Percentiles rank a stretch among this genome's conserved stretches.
These are phyloP conservation scores for Penicillium simplicissimum DNA, from an alignment of 495 filamentous ascomycete species.

Conservation along the genomic window DNA sequence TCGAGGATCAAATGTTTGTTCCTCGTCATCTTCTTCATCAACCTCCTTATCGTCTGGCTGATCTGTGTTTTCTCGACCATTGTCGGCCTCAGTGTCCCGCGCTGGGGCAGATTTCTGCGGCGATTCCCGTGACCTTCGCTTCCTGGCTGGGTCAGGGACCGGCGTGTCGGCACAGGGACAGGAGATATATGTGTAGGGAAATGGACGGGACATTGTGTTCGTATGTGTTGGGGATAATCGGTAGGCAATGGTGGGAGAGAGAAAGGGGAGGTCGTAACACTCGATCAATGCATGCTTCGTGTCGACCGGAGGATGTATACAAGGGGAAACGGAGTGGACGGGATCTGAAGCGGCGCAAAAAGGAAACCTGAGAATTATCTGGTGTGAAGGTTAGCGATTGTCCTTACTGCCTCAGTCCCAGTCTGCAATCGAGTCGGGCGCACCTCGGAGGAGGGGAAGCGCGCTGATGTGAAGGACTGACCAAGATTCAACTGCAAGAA, in stretches of 20 bases:
- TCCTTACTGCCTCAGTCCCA: background rate
- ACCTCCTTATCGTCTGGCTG: conserved; percentile 4
- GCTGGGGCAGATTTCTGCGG: conserved; percentile 42
- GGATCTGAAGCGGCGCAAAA: background rate
- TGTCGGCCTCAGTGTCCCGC: conserved; percentile 29
- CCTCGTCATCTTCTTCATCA: conserved; percentile 66
- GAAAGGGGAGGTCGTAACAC: background rate
- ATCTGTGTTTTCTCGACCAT: conserved; percentile 25
- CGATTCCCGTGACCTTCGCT: conserved; percentile 42
- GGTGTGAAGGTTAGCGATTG: background rate
- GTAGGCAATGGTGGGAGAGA: background rate
- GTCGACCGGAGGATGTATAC: conserved; percentile 1
- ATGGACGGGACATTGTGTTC: conserved; percentile 65
- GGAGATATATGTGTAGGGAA: conserved; percentile 88
- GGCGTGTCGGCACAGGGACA: conserved; percentile 80
- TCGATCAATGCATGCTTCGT: conserved; percentile 27
- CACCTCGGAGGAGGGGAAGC: conserved; percentile 10
- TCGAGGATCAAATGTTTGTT: conserved; percentile 81
- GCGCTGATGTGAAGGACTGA: conserved; percentile 8
- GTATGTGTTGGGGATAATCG: background rate
- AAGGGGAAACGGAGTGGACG: background rate
- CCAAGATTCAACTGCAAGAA: background rate
- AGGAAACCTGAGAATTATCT: background rate
- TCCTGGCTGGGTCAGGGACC: conserved; percentile 40
- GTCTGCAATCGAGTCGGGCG: background rate